Evolutionary conservation across 768 basidiomycete genomes (phyloP).

Genomic region (Pholiota microspora): DNA sequence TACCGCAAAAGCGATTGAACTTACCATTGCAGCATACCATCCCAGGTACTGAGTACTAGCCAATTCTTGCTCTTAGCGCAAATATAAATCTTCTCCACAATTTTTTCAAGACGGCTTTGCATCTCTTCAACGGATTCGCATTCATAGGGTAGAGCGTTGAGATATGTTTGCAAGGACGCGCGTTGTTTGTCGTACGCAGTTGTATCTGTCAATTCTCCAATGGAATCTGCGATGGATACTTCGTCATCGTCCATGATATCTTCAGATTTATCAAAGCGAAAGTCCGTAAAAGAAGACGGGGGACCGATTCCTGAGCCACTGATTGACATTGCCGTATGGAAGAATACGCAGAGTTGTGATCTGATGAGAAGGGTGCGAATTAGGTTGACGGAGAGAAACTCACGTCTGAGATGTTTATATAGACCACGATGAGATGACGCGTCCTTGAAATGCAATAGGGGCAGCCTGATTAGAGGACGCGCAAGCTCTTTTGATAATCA

Average conservation of each 20-base stretch:
- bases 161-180: constrained; percentile 61
- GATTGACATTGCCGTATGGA: background rate
- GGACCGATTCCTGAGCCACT: constrained; percentile 4
- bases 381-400: background rate
- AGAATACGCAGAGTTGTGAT: constrained; percentile 5
- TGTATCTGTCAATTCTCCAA: constrained; percentile 34
- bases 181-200: constrained; percentile 56
- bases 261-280: constrained; percentile 7
- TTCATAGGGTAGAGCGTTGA: constrained; percentile 68
- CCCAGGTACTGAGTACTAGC: constrained; percentile 73
- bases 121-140: constrained; percentile 72
- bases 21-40: constrained; percentile 77
- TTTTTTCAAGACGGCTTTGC: constrained; percentile 64
- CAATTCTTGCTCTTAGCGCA: constrained; percentile 78
- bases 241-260: constrained; percentile 60
- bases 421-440: constrained; percentile 22
- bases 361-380: background rate
- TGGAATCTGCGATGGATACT: constrained; percentile 39
- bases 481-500: constrained; percentile 18
- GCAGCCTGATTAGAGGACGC: constrained; percentile 15
- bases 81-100: constrained; percentile 65
- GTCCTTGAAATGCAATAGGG: constrained; percentile 18
- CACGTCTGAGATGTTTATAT: constrained; percentile 10
- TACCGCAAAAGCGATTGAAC: constrained; percentile 22
- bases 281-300: constrained; percentile 12